Conservation (phyloP, 2,329 filamentous ascomycete genomes). For the Hymenotorrendiella dingleyae region DNA sequence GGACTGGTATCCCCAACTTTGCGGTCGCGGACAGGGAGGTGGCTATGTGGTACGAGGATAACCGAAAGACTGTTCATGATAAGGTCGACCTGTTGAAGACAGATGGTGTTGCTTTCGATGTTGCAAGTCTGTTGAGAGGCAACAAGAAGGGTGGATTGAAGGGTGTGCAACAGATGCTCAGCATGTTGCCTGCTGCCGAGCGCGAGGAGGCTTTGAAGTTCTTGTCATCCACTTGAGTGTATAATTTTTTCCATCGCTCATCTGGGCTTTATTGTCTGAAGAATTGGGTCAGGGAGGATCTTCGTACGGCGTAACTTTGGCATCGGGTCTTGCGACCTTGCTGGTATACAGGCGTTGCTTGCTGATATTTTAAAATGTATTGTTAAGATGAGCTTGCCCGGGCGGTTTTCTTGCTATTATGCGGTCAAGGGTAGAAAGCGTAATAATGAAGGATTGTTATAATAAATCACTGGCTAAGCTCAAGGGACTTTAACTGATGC, state of each 20-base stretch:
- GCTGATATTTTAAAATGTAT: too few relatives aligned
- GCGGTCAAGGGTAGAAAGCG: too few relatives aligned
- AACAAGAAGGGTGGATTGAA: slow-evolving; percentile 68
- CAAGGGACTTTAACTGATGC: too few relatives aligned
- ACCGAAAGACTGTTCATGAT: slow-evolving; percentile 72
- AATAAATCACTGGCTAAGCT: too few relatives aligned
- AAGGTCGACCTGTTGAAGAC: slow-evolving; percentile 82
- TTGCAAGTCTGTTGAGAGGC: slow-evolving; percentile 61
- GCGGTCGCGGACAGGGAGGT: slow-evolving; percentile 75
- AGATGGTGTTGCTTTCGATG: slow-evolving; percentile 63
- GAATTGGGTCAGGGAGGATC: too few relatives aligned
- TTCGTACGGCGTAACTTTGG: too few relatives aligned
- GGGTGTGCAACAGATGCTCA: slow-evolving; percentile 79
- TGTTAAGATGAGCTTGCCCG: too few relatives aligned
- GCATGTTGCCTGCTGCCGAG: slow-evolving; percentile 82
- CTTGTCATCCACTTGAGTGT: slow-evolving; percentile 19
- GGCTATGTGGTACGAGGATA: slow-evolving; percentile 93
- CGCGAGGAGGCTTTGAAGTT: slow-evolving; percentile 52
- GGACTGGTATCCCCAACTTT: slow-evolving; percentile 75
- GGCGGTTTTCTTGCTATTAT: too few relatives aligned
- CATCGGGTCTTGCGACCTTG: too few relatives aligned
- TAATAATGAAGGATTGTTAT: too few relatives aligned
- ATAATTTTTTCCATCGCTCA: background rate
- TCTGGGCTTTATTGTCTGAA: too few relatives aligned
- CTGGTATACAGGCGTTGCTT: too few relatives aligned